A percentile compares a stretch with the other conserved stretches of the same genome.
Evolutionary conservation across 2,329 filamentous ascomycete genomes (phyloP).

Genomic region (Lasiodiplodia hormozganensis): DNA sequence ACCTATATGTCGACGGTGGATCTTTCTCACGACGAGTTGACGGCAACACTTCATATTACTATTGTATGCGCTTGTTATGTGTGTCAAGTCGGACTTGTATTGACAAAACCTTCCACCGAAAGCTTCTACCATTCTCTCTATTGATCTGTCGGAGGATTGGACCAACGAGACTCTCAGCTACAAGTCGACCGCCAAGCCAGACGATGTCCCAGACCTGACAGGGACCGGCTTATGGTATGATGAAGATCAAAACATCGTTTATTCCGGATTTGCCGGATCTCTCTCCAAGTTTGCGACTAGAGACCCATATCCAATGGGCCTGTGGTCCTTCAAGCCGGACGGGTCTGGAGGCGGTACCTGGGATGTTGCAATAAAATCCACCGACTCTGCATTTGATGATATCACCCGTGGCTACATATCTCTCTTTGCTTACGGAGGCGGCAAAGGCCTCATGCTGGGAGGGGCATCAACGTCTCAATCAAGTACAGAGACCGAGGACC

Average conservation of each 20-base stretch:
- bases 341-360: slow-evolving; percentile 20
- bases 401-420: slow-evolving; percentile 9
- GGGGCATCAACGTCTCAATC: background rate
- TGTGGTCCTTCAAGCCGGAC: slow-evolving; percentile 29
- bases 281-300: slow-evolving; percentile 12
- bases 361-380: slow-evolving; percentile 7
- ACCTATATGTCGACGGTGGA: slow-evolving; percentile 27
- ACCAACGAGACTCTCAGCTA: slow-evolving; percentile 26
- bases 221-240: slow-evolving; percentile 29
- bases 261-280: slow-evolving; percentile 29
- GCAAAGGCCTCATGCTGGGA: background rate
- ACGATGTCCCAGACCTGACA: background rate
- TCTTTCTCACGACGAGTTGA: slow-evolving; percentile 3
- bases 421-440: background rate
- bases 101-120: background rate
- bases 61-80: background rate
- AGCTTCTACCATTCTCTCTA: slow-evolving; percentile 29
- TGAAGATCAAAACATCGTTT: slow-evolving; percentile 7
- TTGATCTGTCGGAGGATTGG: slow-evolving; percentile 30
- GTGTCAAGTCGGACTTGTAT: no score
- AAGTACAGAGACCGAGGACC: background rate
- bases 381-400: slow-evolving; percentile 12
- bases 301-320: slow-evolving; percentile 15
- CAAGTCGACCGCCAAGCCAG: background rate
- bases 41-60: background rate